Evolutionary conservation across 202 grass and related monocot genomes (phyloP), one percentile per base, ranked within the genome.

Genomic region (Thinopyrum obtusiflorum): DNA sequence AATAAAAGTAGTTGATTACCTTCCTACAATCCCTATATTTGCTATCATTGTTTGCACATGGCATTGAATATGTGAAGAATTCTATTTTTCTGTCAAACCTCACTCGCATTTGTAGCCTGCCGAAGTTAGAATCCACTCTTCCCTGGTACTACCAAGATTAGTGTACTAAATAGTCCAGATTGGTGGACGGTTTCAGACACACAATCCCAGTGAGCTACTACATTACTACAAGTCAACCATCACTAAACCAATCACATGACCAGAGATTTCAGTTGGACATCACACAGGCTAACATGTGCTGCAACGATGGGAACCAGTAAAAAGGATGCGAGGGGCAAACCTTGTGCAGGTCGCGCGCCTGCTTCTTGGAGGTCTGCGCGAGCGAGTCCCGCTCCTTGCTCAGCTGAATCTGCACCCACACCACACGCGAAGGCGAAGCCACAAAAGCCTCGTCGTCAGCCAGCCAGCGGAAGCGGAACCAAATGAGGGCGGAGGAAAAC

Each of bases 351-450:
- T 96, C 88, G 14, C 85, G 92, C 29, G 93, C 69, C 67, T 92
- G 87, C 87, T 89, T 98, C 85, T 94, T 95, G 49, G 90, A 80
- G 17, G 91, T 91, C 87, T 91, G 88, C 74, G 88, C 91, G 59
- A 98, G 76, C 49, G 90, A 86, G 65, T 98, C 97, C 82, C 93
- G 61, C 88, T 98, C 97, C 90, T 92, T 98, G 77, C 14, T 89
- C 40, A 98, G 81, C 80, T 91, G 89, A 91, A 92, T 90, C 97
- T 98, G 83, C 77, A 87, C 31, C 61, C 20, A 78, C 64, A 31
- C 72, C 36, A 51, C 24, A 77, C 21, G 12, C 40, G 0, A 47
- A 15, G 31, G 46, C 27, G 84, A 70, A 40, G 13, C 40, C 35
- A 29, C 31, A 63, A 79, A 77, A 11, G 25, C 24, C 1, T 51